Base-by-base conservation (phyloP, 306 rosid species). In the Cyclanthera cordifolia region DNA sequence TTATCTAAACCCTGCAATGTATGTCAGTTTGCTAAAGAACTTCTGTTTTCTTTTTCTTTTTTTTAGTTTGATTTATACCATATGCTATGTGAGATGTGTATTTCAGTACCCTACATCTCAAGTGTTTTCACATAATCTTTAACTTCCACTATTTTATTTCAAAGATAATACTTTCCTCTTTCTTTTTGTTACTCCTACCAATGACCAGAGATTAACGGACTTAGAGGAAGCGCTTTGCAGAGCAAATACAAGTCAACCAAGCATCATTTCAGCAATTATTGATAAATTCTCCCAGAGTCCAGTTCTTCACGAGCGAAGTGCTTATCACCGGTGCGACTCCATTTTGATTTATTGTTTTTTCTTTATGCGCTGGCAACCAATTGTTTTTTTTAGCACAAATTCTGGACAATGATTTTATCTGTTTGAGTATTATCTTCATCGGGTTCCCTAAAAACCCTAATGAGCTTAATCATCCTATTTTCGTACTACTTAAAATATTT, bases 141-240 rank as follows among this genome's bases (percentile, higher is more conserved):
- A 41, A 2, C 5, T 41, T 39, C 51, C n/a, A 41, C 8, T 41
- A 45, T 63, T 63, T 41, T 37, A 39, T 61, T 37, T 19, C 20
- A 61, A 41, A 60, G 67, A 61, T 39, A n/a, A 47, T 48, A 48
- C 20, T 7, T 50, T 30, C 47, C 6, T 69, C 28, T 49, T 4
- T 19, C 25, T 57, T 52, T 27, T 13, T 78, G 47, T 59, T 75
- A 64, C 64, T 76, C 61, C 71, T 11, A 69, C 78, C 75, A 45
- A 53, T 76, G 61, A 8, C 75, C 86, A 89, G 98, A 86, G 78
- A 60, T 69, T 93, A 73, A 50, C 82, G 69, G 49, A 65, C 54
- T 77, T 93, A 78, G 98, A 93, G 85, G 95, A 85, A 83, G 86
- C 81, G 24, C 82, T 89, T 32, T 78, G 27, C 81, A 82, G 81